Conservation (phyloP, 805 yeast species). For the Teunomyces funiuensis region DNA sequence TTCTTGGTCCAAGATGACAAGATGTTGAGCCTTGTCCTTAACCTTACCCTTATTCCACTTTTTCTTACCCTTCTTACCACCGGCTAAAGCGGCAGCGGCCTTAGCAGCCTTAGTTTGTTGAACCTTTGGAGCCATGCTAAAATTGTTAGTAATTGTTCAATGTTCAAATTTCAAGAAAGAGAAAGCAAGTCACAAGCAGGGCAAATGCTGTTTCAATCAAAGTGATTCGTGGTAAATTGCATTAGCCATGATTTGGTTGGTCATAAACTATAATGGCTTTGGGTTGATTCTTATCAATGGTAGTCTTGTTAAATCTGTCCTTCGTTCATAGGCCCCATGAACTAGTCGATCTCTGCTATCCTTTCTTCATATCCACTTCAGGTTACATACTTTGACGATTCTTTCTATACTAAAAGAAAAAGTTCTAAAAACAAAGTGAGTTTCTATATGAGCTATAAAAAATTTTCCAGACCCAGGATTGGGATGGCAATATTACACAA, state of each 20-base stretch:
- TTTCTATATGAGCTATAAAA: conserved; percentile 11
- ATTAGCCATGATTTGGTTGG: too few species aligned
- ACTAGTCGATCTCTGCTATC: too few species aligned
- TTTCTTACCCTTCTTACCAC: conserved; percentile 99
- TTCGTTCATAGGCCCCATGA: background rate
- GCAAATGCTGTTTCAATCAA: too few species aligned
- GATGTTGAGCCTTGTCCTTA: conserved; percentile 99
- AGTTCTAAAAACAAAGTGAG: conserved; percentile 4
- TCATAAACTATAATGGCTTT: too few species aligned
- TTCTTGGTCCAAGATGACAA: conserved; percentile 95
- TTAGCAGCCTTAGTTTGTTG: conserved; percentile 99
- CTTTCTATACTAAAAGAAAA: conserved; percentile 20
- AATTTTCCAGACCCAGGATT: conserved; percentile 10
- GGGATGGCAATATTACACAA: conserved; percentile 2
- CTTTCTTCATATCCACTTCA: background rate
- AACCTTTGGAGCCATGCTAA: conserved; percentile 96
- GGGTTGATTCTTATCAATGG: too few species aligned
- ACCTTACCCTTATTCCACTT: conserved; percentile 99
- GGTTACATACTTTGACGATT: conserved; percentile 31
- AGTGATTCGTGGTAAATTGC: too few species aligned
- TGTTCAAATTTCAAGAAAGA: background rate
- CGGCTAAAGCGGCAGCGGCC: conserved; percentile 99
- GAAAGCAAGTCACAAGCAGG: too few species aligned
- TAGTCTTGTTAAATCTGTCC: background rate
- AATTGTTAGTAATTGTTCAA: conserved; percentile 1